phyloP scores from a whole-genome alignment of 306 rosid species.

The Sesbania bispinosa region DNA sequence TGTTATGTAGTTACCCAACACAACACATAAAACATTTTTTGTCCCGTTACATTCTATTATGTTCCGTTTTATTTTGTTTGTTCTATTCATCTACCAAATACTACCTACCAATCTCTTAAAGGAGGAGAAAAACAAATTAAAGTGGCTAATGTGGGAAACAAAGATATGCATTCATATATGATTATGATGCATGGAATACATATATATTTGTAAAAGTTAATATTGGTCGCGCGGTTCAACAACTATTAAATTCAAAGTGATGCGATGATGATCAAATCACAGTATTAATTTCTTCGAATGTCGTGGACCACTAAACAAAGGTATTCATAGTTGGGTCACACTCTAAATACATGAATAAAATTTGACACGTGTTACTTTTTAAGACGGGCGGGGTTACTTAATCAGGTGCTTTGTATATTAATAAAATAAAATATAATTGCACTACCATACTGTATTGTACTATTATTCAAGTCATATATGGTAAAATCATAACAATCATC shows the following conservation, averaged over 20 bases:
- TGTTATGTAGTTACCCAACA: no score
- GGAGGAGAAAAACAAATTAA: background rate
- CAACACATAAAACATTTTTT: no score
- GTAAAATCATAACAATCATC: no score
- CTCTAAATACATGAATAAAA: background rate
- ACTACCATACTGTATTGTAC: no score
- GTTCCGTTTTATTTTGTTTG: no score
- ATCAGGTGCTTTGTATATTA: no score
- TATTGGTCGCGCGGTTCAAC: background rate
- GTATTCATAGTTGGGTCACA: background rate
- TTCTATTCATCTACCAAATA: no score
- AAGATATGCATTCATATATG: background rate
- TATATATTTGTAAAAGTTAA: background rate
- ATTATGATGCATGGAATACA: background rate
- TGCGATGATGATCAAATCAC: background rate
- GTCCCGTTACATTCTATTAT: no score
- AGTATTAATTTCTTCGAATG: background rate
- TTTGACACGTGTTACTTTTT: background rate
- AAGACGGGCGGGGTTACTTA: no score
- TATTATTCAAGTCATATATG: no score
- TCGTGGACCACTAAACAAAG: conserved; percentile 38
- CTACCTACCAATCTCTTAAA: no score
- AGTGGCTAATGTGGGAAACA: background rate
- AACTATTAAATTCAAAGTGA: background rate
- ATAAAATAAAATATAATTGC: no score